Conservation (phyloP, 2,329 filamentous ascomycete species). For the Phoma herbarum region DNA sequence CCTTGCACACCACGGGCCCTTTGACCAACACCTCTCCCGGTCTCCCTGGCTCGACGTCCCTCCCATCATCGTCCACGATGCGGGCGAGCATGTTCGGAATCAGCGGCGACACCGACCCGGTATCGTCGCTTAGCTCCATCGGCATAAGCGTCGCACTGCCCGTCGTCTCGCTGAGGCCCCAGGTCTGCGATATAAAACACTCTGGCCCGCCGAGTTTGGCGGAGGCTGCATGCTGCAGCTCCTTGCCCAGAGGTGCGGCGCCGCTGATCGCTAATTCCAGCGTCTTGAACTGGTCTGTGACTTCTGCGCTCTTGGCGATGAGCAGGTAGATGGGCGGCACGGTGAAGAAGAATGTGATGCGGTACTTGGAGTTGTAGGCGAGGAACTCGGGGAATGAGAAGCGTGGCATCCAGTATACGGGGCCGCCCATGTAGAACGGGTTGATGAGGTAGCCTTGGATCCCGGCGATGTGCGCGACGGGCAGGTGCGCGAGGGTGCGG, state of each 20-base stretch:
- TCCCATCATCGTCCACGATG: conserved; percentile 47
- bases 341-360: conserved; percentile 64
- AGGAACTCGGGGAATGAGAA: conserved; percentile 68
- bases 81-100: conserved; percentile 51
- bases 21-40: conserved; percentile 48
- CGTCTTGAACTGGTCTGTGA: conserved; percentile 64
- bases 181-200: conserved; percentile 61
- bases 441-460: conserved; percentile 59
- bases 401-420: conserved; percentile 68
- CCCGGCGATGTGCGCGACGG: conserved; percentile 59
- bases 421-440: conserved; percentile 52
- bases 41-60: conserved; percentile 43
- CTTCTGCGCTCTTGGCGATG: conserved; percentile 65
- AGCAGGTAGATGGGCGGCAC: conserved; percentile 69
- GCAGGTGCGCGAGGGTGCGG: conserved; percentile 57
- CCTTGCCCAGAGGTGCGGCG: conserved; percentile 65
- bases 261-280: conserved; percentile 61
- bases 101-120: conserved; percentile 58
- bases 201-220: conserved; percentile 59
- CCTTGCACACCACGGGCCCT: conserved; percentile 49
- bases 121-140: conserved; percentile 53
- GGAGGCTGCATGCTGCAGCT: conserved; percentile 62
- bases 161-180: conserved; percentile 66
- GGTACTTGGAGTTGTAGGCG: conserved; percentile 59
- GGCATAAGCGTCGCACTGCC: conserved; percentile 59